Percentiles rank a stretch among this genome's conserved stretches.
Evolutionary conservation across 208 protist genomes (phyloP).

Genomic region (Leishmania mexicana): DNA sequence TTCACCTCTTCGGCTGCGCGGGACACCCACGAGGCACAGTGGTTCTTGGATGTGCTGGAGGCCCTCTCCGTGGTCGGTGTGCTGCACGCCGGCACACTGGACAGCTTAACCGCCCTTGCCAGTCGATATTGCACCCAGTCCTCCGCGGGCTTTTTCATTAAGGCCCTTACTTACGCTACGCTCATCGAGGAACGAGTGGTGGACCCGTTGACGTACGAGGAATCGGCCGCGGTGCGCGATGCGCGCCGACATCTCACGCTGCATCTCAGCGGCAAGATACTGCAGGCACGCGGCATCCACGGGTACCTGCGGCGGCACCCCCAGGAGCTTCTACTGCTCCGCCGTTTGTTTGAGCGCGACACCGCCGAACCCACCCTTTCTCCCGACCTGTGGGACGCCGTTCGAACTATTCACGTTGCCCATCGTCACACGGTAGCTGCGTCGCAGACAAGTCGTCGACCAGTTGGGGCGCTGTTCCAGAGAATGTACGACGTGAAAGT

Average conservation of each 20-base stretch:
- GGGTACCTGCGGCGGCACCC: constrained; percentile 38
- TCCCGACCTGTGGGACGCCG: constrained; percentile 71
- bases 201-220: constrained; percentile 27
- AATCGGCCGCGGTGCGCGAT: constrained; percentile 29
- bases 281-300: not conserved
- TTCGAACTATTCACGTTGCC: constrained; percentile 57
- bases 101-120: constrained; percentile 9
- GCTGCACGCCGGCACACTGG: constrained; percentile 20
- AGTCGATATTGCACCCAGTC: constrained; percentile 10
- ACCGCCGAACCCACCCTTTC: constrained; percentile 33
- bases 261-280: constrained; percentile 27
- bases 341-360: constrained; percentile 67
- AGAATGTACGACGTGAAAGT: constrained; percentile 58
- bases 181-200: constrained; percentile 28
- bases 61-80: constrained; percentile 32
- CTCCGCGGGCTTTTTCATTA: constrained; percentile 36
- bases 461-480: constrained; percentile 45
- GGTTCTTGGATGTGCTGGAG: constrained; percentile 28
- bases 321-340: constrained; percentile 54
- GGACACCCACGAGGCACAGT: not conserved
- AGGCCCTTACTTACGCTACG: constrained; percentile 50
- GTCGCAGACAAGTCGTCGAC: constrained; percentile 9
- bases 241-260: constrained; percentile 16
- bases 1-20: not conserved
- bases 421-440: constrained; percentile 40